Conservation (phyloP, 345 rosid species). For the Turnera subulata region DNA sequence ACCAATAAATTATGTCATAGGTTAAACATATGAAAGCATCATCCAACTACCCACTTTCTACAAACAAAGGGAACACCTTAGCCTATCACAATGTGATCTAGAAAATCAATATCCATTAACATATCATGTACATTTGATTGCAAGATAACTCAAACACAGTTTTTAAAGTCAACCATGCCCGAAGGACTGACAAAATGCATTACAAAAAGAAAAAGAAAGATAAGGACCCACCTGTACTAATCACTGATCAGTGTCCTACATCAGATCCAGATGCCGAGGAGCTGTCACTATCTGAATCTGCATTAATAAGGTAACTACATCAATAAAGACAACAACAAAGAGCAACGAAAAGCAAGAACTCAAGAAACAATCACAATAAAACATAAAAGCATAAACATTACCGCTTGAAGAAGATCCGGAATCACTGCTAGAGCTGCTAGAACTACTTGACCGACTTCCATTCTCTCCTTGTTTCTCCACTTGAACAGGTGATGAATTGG, state of each 20-base stretch:
- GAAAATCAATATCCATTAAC: too few species aligned
- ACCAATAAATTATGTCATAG: too few species aligned
- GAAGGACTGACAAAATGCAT: too few species aligned
- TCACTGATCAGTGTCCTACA: conserved; percentile 40
- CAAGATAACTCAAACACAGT: too few species aligned
- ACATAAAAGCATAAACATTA: conserved; percentile 18
- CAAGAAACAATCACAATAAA: neutral
- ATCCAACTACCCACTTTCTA: too few species aligned
- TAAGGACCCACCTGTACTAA: conserved; percentile 26
- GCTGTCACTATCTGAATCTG: conserved; percentile 91
- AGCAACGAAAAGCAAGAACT: neutral
- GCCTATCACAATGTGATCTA: too few species aligned
- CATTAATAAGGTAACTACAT: conserved; percentile 18
- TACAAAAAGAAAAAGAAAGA: neutral
- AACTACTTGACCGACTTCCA: conserved; percentile 82
- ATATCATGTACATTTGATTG: too few species aligned
- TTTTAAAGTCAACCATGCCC: too few species aligned
- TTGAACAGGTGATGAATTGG: conserved; percentile 47
- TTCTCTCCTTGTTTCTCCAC: conserved; percentile 55
- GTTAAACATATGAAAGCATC: too few species aligned
- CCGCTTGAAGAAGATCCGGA: conserved; percentile 98
- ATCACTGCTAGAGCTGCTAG: conserved; percentile 95
- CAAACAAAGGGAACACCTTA: too few species aligned
- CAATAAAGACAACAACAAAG: neutral
- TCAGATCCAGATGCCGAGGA: conserved; percentile 91